A percentile compares a stretch with the other conserved stretches of the same genome.
These are phyloP conservation scores for Jasminum sambac DNA, from an alignment of 257 asterid genomes.

Conservation along the genomic window DNA sequence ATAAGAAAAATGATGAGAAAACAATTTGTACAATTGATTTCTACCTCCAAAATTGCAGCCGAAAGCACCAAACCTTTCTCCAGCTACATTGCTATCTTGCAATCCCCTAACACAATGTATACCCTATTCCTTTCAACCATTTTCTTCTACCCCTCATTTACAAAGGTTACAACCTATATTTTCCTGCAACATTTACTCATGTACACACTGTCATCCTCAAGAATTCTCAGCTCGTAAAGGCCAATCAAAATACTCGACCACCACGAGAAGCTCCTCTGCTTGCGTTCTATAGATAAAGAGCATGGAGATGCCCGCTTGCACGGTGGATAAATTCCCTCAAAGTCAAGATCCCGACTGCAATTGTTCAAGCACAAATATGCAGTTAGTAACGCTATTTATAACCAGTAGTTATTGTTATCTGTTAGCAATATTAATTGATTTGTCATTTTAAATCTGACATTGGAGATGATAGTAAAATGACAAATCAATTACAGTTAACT, in stretches of 20 bases:
- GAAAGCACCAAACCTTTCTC: constrained; percentile 10
- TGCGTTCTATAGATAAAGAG: not conserved
- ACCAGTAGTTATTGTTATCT: no score
- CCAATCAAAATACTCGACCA: constrained; percentile 14
- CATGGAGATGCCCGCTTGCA: not conserved
- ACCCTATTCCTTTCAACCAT: constrained; percentile 35
- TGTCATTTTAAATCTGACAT: no score
- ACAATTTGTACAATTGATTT: constrained; percentile 10
- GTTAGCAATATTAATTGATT: no score
- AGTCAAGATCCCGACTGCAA: not conserved
- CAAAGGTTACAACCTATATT: constrained; percentile 47
- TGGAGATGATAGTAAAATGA: no score
- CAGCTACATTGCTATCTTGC: constrained; percentile 12
- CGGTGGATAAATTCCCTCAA: not conserved
- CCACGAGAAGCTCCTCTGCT: constrained; percentile 9
- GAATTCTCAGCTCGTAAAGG: constrained; percentile 23
- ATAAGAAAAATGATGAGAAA: not conserved
- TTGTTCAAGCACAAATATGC: no score
- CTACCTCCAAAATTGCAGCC: constrained; percentile 27
- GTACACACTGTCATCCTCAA: constrained; percentile 45
- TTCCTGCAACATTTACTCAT: constrained; percentile 57
- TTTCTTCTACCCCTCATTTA: constrained; percentile 46
- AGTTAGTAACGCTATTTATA: no score
- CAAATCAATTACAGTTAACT: no score
- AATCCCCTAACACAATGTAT: constrained; percentile 8